phyloP scores from a whole-genome alignment of 169 alveolate genomes.

The Sarcocystis neurona region DNA sequence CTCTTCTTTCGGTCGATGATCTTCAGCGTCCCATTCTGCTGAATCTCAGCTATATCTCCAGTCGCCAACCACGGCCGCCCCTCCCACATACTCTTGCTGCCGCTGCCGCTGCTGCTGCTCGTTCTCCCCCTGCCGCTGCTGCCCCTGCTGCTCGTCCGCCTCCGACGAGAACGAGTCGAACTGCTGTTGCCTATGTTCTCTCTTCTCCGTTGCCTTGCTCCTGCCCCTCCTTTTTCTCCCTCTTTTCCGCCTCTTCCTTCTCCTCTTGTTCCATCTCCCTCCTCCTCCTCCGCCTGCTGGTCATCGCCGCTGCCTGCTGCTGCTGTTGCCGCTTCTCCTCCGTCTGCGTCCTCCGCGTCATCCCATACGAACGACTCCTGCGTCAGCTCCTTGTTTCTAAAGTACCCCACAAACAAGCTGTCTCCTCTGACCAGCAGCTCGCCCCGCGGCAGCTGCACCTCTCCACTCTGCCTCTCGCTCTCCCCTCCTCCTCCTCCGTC shows the following conservation, averaged over 20 bases:
- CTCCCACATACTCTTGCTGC: neutral
- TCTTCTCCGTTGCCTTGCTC: too few species aligned
- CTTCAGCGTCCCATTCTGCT: slow-evolving; percentile 71
- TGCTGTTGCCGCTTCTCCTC: slow-evolving; percentile 73
- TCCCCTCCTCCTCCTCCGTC: too few species aligned
- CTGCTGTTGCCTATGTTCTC: too few species aligned
- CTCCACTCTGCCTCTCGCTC: slow-evolving; percentile 47
- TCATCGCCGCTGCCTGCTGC: slow-evolving; percentile 86
- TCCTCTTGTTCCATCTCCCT: too few species aligned
- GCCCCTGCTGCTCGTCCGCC: slow-evolving; percentile 82
- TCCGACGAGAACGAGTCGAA: too few species aligned
- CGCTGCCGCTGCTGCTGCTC: slow-evolving; percentile 78
- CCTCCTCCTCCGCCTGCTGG: too few species aligned
- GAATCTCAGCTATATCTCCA: slow-evolving; percentile 88
- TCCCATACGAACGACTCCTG: slow-evolving; percentile 80
- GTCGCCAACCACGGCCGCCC: slow-evolving; percentile 81
- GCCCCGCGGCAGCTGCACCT: slow-evolving; percentile 74
- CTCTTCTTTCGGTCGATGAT: slow-evolving; percentile 93
- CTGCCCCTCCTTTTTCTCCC: too few species aligned
- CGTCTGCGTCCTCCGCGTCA: slow-evolving; percentile 89
- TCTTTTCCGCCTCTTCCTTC: too few species aligned
- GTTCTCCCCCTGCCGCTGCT: slow-evolving; percentile 77
- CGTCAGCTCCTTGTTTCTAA: slow-evolving; percentile 73
- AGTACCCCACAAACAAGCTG: slow-evolving; percentile 72
- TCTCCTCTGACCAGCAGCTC: slow-evolving; percentile 80